Conservation (phyloP, 345 rosid genomes). For the thale cress (Arabidopsis thaliana) region DNA sequence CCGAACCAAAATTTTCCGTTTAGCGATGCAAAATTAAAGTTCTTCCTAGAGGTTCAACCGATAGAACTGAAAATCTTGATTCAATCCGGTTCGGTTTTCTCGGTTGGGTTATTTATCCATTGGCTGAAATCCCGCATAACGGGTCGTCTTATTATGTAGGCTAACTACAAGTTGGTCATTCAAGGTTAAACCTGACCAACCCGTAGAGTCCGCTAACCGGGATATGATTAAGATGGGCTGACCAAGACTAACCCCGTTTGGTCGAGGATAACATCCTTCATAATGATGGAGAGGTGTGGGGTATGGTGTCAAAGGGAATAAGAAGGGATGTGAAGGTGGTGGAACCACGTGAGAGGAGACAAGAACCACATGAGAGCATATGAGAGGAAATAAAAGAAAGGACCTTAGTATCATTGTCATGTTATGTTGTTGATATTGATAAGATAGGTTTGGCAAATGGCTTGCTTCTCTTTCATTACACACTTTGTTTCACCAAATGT, state of each 20-base stretch:
- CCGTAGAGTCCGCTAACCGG: background rate
- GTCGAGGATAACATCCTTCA: slow-evolving; percentile 2
- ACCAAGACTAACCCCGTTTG: background rate
- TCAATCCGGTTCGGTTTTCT: too few species aligned
- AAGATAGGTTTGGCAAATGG: slow-evolving; percentile 42
- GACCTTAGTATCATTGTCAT: slow-evolving; percentile 31
- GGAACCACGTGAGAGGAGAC: slow-evolving; percentile 47
- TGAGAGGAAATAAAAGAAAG: slow-evolving; percentile 28
- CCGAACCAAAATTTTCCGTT: too few species aligned
- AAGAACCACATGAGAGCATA: slow-evolving; percentile 45
- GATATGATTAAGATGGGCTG: background rate
- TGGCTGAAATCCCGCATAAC: too few species aligned
- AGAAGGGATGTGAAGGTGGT: slow-evolving; percentile 33
- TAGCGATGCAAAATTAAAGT: too few species aligned
- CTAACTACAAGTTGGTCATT: background rate
- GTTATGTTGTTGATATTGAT: slow-evolving; percentile 29
- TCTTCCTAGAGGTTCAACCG: too few species aligned
- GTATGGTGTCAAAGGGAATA: slow-evolving; percentile 16
- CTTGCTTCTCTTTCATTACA: slow-evolving; percentile 23
- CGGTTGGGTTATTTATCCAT: too few species aligned
- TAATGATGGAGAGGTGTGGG: slow-evolving; percentile 26
- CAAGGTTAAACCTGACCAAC: background rate
- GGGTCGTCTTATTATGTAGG: background rate
- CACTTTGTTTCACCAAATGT: slow-evolving; percentile 13
- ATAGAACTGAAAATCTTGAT: too few species aligned